A percentile compares a stretch with the other conserved stretches of the same genome.
Conservation (phyloP, 305 asterid genomes). For the Fraxinus paxiana region DNA sequence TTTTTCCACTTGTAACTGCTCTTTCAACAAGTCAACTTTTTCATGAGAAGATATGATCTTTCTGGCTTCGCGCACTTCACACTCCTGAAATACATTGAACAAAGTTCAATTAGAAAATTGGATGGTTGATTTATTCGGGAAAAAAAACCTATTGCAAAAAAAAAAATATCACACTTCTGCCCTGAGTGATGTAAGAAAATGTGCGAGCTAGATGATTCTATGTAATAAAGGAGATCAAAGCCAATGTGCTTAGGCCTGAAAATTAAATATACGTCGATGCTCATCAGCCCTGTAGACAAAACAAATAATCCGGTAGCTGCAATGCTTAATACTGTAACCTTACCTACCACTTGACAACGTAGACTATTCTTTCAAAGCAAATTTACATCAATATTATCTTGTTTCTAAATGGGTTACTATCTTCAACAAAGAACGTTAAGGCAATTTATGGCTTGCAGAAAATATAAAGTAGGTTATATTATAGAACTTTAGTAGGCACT, state of each 20-base stretch:
- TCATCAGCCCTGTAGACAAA: neutral
- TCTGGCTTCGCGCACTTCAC: constrained; percentile 85
- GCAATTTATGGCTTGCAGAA: neutral
- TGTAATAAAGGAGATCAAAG: constrained; percentile 1
- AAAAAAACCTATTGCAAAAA: constrained; percentile 14
- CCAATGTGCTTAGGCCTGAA: neutral
- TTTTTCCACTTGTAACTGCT: constrained; percentile 74
- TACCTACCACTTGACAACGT: constrained; percentile 12
- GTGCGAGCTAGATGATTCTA: neutral
- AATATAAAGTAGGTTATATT: constrained; percentile 1
- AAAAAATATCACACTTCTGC: neutral
- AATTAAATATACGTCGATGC: constrained; percentile 1
- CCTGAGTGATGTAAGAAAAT: constrained; percentile 12
- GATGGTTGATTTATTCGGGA: neutral
- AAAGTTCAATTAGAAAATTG: constrained; percentile 20
- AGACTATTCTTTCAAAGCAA: constrained; percentile 14
- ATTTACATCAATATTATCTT: constrained; percentile 5
- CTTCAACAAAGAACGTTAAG: constrained; percentile 7
- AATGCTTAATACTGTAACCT: constrained; percentile 15
- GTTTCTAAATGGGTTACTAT: constrained; percentile 7
- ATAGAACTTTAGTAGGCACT: neutral
- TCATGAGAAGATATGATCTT: constrained; percentile 72
- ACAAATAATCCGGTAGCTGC: neutral
- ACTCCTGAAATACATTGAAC: constrained; percentile 56
- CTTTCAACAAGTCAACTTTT: constrained; percentile 65